Evolutionary conservation across 257 asterid genomes (phyloP).

Genomic region (Eucommia ulmoides): DNA sequence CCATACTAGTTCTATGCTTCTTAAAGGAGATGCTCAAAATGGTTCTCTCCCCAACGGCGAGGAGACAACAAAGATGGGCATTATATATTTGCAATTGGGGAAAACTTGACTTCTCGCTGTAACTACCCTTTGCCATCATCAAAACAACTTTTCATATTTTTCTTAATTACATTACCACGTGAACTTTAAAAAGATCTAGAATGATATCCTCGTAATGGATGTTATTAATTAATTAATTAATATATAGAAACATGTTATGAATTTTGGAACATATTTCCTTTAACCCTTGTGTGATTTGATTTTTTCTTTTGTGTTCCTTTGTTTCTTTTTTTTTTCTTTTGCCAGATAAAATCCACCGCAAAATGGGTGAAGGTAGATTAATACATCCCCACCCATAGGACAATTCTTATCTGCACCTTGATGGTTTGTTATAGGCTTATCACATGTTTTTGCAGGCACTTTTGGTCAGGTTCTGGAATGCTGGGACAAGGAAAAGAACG

Average conservation of each 20-base stretch:
- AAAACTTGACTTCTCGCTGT: slow-evolving; percentile 93
- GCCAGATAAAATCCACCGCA: slow-evolving; percentile 75
- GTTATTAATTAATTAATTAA: no score
- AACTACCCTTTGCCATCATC: slow-evolving; percentile 47
- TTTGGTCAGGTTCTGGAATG: slow-evolving; percentile 94
- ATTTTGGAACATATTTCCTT: not conserved
- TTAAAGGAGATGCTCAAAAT: slow-evolving; percentile 57
- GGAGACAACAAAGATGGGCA: slow-evolving; percentile 98
- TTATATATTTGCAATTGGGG: slow-evolving; percentile 94
- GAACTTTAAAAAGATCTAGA: not conserved
- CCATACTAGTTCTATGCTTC: slow-evolving; percentile 42
- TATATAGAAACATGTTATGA: not conserved
- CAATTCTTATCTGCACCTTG: not conserved
- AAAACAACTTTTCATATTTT: slow-evolving; percentile 11
- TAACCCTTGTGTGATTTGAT: not conserved
- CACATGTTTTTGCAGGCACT: slow-evolving; percentile 34
- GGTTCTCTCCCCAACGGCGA: slow-evolving; percentile 79
- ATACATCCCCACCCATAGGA: not conserved
- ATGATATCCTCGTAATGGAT: not conserved
- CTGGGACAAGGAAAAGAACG: slow-evolving; percentile 76
- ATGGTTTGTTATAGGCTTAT: not conserved
- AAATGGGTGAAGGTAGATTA: slow-evolving; percentile 82
- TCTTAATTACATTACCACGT: not conserved
- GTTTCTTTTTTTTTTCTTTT: not conserved
- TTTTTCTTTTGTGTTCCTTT: not conserved